These are phyloP conservation scores for Claviceps pazoutovae DNA, from an alignment of 2,329 filamentous ascomycete genomes.

Conservation along the genomic window DNA sequence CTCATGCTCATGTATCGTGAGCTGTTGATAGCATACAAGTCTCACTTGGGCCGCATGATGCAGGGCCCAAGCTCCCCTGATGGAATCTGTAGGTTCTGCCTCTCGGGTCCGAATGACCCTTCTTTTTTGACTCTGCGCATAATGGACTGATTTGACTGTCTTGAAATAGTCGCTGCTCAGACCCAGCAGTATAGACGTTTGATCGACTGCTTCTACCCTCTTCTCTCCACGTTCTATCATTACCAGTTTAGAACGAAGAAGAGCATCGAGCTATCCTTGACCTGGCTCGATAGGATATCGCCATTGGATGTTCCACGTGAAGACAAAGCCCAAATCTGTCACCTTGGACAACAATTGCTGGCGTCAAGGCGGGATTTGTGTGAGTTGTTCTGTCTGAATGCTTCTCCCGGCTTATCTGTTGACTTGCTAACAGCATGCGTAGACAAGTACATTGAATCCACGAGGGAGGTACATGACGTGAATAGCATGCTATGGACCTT, in stretches of 20 bases:
- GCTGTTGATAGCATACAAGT: constrained; percentile 20
- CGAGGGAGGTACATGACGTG: constrained; percentile 6
- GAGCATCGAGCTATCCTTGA: constrained; percentile 24
- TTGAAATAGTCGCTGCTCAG: constrained; percentile 8
- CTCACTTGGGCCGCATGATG: constrained; percentile 14
- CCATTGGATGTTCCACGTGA: constrained; percentile 14
- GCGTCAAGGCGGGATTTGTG: constrained; percentile 22
- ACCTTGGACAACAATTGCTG: constrained; percentile 18
- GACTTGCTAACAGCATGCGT: neutral
- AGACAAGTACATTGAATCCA: constrained; percentile 17
- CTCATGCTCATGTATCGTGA: constrained; percentile 35
- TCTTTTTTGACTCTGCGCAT: neutral
- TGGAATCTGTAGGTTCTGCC: constrained; percentile 6
- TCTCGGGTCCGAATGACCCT: no score
- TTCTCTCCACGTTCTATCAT: constrained; percentile 25
- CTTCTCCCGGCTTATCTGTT: neutral
- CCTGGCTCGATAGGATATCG: constrained; percentile 21
- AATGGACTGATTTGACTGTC: neutral
- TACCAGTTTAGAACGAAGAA: constrained; percentile 28
- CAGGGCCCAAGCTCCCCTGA: constrained; percentile 11
- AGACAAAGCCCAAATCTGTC: constrained; percentile 15
- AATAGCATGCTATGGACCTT: constrained; percentile 18
- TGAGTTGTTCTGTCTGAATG: constrained; percentile 11
- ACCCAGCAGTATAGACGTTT: constrained; percentile 14
- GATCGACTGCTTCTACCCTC: constrained; percentile 22